Evolutionary conservation across 345 rosid genomes (phyloP).

Genomic region (Clarkia xantiana): DNA sequence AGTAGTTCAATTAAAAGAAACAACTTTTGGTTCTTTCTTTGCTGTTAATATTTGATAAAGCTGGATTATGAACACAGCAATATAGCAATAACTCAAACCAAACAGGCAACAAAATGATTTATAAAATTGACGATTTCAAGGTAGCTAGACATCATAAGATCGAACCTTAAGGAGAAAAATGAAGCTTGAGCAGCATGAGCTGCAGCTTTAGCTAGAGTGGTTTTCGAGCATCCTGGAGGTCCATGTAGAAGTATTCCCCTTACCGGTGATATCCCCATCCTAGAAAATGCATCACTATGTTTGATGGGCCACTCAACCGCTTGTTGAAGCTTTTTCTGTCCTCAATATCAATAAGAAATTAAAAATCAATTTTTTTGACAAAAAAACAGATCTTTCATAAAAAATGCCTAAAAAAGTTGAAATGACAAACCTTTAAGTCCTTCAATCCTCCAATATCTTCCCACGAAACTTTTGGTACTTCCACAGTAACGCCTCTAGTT

Average conservation of each 20-base stretch:
- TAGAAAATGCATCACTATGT: slow-evolving; percentile 52
- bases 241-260: slow-evolving; percentile 88
- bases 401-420: neutral
- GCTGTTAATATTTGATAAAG: no score
- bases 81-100: no score
- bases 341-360: slow-evolving; percentile 1
- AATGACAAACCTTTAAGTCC: slow-evolving; percentile 40
- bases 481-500: slow-evolving; percentile 81
- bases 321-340: slow-evolving; percentile 76
- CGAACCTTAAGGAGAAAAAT: slow-evolving; percentile 42
- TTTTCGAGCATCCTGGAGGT: slow-evolving; percentile 98
- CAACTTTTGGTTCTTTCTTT: no score
- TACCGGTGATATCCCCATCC: slow-evolving; percentile 69
- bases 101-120: neutral
- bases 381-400: neutral
- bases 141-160: no score
- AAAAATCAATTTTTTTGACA: no score
- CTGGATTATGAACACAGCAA: no score
- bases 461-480: slow-evolving; percentile 85
- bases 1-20: no score
- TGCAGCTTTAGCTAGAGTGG: slow-evolving; percentile 95
- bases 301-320: slow-evolving; percentile 96
- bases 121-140: no score
- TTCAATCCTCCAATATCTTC: slow-evolving; percentile 79
- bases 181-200: slow-evolving; percentile 90